These are phyloP conservation scores for Colletotrichum lini DNA, from an alignment of 2,329 filamentous ascomycete species.

Conservation along the genomic window DNA sequence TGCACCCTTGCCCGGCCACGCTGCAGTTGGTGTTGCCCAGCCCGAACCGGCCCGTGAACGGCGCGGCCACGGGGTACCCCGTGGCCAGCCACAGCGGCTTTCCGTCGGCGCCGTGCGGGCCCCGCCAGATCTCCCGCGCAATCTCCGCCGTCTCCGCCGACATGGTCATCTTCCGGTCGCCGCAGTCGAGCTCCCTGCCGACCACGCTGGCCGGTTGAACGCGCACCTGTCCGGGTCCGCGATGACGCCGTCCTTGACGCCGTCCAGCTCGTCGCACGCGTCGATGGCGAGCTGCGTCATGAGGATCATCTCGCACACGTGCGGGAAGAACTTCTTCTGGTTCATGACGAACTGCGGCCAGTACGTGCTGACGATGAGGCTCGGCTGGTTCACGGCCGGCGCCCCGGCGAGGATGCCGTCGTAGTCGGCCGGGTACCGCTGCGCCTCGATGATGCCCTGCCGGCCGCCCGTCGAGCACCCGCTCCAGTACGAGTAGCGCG, in stretches of 20 bases:
- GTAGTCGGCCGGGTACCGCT: constrained; percentile 67
- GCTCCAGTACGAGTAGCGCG: constrained; percentile 62
- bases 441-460: constrained; percentile 67
- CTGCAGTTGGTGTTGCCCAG: constrained; percentile 41
- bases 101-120: constrained; percentile 27
- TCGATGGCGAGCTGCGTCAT: constrained; percentile 47
- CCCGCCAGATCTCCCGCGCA: constrained; percentile 35
- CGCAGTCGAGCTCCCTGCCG: constrained; percentile 41
- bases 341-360: constrained; percentile 43
- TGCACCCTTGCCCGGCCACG: constrained; percentile 9
- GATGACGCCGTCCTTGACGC: constrained; percentile 37
- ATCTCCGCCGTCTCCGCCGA: constrained; percentile 33
- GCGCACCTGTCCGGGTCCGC: constrained; percentile 39
- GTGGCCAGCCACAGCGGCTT: constrained; percentile 29
- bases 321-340: constrained; percentile 31
- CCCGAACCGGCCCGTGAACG: constrained; percentile 38
- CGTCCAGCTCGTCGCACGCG: constrained; percentile 41
- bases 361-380: constrained; percentile 39
- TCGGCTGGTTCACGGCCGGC: constrained; percentile 55
- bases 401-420: constrained; percentile 66
- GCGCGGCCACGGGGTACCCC: constrained; percentile 33
- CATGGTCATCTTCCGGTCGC: constrained; percentile 46
- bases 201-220: constrained; percentile 46
- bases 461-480: constrained; percentile 71
- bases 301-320: constrained; percentile 47